Base-by-base conservation (phyloP, 2,329 filamentous ascomycete genomes). In the Colletotrichum liriopes region DNA sequence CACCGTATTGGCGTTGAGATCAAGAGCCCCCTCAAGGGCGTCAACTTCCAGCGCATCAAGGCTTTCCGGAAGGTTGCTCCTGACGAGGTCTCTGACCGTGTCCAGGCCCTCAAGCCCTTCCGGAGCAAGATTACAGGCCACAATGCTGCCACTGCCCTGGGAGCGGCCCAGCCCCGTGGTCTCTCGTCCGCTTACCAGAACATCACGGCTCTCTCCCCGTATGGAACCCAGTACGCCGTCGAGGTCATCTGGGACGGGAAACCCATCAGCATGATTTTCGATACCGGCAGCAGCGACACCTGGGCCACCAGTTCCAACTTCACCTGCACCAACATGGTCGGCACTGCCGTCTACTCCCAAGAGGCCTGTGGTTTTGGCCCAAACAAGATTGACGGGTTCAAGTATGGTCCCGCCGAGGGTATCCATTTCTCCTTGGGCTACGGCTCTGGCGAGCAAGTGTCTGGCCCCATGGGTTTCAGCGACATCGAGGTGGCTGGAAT, bases 221-320 rank as follows among this genome's bases (percentile, higher is more conserved):
- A 80, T 60, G 84, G 83, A 7, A 85, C 83, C 2, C 83, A 84
- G 63, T 85, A 85, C 63, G 82, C 81, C 66, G 78, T 85, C 54
- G 77, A 83, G 58, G 84, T 83, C 56, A 75, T 67, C 5, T 85
- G 83, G 83, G 82, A 84, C 45, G 78, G 78, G 20, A 77, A 77
- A 9, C 79, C 80, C 0, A 75, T 84, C 39, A 83, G 81, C 79
- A 76, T 89, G 37, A 75, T 87, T 16, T 79, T 89, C 58, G 86
- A 88, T 74, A 88, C 86, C 0, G 86, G 85, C 32, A 87, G 86
- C 75, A 83, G 86, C 29, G 87, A 89, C 72, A 88, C 86, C 0
- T 89, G 86, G 86, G 81, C 83, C 2, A 82, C 82, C 43, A 79
- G 79, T 14, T 76, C 76, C 1, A 80, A 81, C 39, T 87, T 87